Evolutionary conservation across 139 green algal species (phyloP), one percentile per base, ranked within the genome.

Genomic region (Coelastrella sp.): DNA sequence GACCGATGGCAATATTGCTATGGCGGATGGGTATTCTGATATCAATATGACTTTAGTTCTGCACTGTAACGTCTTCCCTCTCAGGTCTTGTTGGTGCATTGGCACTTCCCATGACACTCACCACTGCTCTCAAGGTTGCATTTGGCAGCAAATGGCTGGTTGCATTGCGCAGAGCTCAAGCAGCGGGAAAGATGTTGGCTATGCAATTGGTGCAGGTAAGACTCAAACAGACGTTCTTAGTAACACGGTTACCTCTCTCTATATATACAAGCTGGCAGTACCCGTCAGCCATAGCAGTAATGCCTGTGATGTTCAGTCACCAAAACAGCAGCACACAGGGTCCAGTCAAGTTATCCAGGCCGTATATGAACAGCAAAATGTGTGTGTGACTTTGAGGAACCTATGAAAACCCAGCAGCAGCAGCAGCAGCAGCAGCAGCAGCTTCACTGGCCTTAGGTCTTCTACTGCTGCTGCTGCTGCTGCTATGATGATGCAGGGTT

Each of bases 71-170:
- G 34, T 57, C 27, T 34, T 76, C 9, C 5, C 53, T 35, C 35
- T 64, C 88, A 92, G 91, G 89, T 27, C 79, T 94, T 27, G 66
- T 95, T 15, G 84, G 90, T 23, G 91, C 93, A 30, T 72, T 94
- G 53, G 86, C 86, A 21, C 76, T 90, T 9, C 89, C 90, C 5
- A 85, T 89, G 63, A 67, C 86, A 6, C 84, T 93, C 32, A 87
- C 86, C 3, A 89, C 82, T 9, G 72, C 87, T n/a, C 87, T 90
- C 38, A 89, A 87, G 68, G 68, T 91, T 40, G 89, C 82, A 30
- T 87, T 92, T 48, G 90, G 84, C 35, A 88, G 63, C 41, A 91
- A 85, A 81, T 91, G 85, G 71, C 71, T 71, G 15, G 83, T 87
- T 62, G 87, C 87, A 4, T 79, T 90, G 43, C 50, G 83, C 23